phyloP scores from a whole-genome alignment of 306 rosid genomes.

The Herpetospermum pedunculosum region DNA sequence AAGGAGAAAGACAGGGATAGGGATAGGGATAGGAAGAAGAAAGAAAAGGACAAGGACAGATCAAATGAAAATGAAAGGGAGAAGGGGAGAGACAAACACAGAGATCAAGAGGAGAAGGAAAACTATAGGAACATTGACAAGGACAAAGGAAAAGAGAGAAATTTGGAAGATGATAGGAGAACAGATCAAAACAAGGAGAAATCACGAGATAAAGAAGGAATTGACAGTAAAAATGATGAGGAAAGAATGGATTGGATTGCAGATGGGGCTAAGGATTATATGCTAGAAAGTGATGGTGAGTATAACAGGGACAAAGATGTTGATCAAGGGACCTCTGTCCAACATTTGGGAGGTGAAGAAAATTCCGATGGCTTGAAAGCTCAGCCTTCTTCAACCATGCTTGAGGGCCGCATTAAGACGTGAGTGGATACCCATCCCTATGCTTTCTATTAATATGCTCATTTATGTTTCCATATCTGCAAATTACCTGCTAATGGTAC shows the following conservation, averaged over 20 bases:
- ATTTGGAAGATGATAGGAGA: conserved; percentile 33
- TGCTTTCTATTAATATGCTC: neutral
- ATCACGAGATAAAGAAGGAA: conserved; percentile 37
- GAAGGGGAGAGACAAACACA: conserved; percentile 42
- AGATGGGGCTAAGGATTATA: conserved; percentile 33
- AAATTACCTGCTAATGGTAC: too few relatives aligned
- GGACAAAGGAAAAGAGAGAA: conserved; percentile 39
- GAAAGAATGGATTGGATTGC: conserved; percentile 36
- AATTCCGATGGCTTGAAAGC: conserved; percentile 21
- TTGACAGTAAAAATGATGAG: conserved; percentile 32
- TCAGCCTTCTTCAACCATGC: conserved; percentile 31
- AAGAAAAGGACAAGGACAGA: conserved; percentile 33
- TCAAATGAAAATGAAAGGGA: conserved; percentile 23
- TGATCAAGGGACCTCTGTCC: conserved; percentile 31
- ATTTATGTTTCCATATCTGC: too few relatives aligned
- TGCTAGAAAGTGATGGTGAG: conserved; percentile 26
- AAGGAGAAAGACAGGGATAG: conserved; percentile 14
- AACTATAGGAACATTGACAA: conserved; percentile 28
- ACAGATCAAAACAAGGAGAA: conserved; percentile 41
- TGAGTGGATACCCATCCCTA: conserved; percentile 16
- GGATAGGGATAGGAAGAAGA: conserved; percentile 19
- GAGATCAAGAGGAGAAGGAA: conserved; percentile 35
- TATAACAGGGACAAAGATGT: conserved; percentile 38
- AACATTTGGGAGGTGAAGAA: conserved; percentile 21
- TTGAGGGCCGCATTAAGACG: conserved; percentile 67